Evolutionary conservation across 106 monocot species (phyloP), one percentile per base, ranked within the genome.

Genomic region (Dendrobium officinale): DNA sequence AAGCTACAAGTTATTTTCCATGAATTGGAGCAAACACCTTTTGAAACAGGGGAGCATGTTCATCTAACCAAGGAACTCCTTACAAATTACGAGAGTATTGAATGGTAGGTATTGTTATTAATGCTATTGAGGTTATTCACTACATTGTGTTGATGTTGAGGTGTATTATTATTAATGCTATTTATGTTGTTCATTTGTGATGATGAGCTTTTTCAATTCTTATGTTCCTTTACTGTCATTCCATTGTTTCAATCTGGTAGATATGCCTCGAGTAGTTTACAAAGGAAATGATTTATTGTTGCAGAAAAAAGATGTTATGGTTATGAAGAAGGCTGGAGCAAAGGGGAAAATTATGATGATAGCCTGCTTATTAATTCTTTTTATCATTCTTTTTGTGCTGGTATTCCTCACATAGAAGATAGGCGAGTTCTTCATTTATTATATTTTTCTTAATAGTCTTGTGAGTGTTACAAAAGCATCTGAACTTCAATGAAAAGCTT

Each of bases 341-440:
- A 92, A 89, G 87, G 92, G 92, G 27, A 89, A 92, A 56, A 54
- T 89, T 27, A 85, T 92, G 89, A 75, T 92, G 89, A 87, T 89
- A 82, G 42, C 48, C 13, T 89, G 26, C 26, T 26, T 92, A 44
- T 16, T 89, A 73, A 84, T 86, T 77, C 92, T 92, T 75, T 92
- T 89, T 54, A 92, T 92, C 15, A 77, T 89, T 84, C 84, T 92
- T 55, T 89, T 89, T 92, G n/a, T n/a, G 75, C 82, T 92, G 80
- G 89, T 92, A 43, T 90, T 90, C 82, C 68, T 87, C 66, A 86
- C 87, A 54, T 90, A 77, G 37, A 4, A 55, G 10, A 29, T 24
- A 55, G 24, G 20, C 9, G 3, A 29, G 16, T 77, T 75, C 44
- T n/a, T 45, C 44, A 3, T 6, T 44, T 33, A 33, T 33, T 33